phyloP scores from a whole-genome alignment of 371 early-diverging fungal genomes.

The Umbelopsis sp. region DNA sequence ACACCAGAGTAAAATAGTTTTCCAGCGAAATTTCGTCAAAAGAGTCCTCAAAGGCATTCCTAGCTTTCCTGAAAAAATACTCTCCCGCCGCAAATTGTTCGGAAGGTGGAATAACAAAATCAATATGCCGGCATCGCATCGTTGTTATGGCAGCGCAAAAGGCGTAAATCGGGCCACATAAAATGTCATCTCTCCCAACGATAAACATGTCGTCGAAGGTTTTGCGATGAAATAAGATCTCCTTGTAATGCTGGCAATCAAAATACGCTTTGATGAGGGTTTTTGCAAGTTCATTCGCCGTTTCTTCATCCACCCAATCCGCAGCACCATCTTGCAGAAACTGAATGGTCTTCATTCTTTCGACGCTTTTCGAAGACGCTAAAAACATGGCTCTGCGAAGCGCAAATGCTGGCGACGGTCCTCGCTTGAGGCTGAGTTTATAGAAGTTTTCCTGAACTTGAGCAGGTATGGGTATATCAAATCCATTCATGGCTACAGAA shows the following conservation, averaged over 20 bases:
- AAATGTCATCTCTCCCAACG: neutral
- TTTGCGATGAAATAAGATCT: slow-evolving; percentile 34
- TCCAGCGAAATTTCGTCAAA: slow-evolving; percentile 43
- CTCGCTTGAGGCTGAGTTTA: neutral
- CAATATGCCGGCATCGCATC: slow-evolving; percentile 39
- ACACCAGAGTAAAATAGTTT: slow-evolving; percentile 24
- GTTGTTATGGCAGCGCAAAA: slow-evolving; percentile 37
- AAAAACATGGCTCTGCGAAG: neutral
- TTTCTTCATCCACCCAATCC: neutral
- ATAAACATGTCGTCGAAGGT: slow-evolving; percentile 42
- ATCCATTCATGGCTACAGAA: neutral
- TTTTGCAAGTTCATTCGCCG: neutral
- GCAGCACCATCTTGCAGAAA: neutral
- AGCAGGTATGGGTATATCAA: neutral
- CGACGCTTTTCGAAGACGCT: neutral
- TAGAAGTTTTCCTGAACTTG: neutral
- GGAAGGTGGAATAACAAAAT: slow-evolving; percentile 26
- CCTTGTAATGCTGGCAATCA: slow-evolving; percentile 34
- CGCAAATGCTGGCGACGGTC: neutral
- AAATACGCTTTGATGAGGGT: slow-evolving; percentile 35
- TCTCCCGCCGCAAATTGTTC: slow-evolving; percentile 26
- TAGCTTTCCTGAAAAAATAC: slow-evolving; percentile 31
- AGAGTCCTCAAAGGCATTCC: slow-evolving; percentile 20
- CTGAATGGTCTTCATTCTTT: neutral
- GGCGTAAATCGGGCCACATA: slow-evolving; percentile 25